These are phyloP conservation scores for Ogataea chonburiensis DNA, from an alignment of 805 yeast species.

Conservation along the genomic window DNA sequence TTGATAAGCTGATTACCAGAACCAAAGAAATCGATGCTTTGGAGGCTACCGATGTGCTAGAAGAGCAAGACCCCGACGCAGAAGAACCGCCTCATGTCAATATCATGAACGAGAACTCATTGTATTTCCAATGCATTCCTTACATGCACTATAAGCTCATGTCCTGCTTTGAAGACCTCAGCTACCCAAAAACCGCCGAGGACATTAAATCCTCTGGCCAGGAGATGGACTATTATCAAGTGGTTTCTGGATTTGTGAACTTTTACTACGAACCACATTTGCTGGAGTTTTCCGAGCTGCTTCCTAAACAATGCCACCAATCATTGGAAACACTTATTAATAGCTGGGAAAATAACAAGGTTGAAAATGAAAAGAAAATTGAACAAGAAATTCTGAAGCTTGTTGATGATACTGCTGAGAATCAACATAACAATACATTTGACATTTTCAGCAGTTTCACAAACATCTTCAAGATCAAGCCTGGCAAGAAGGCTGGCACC, in stretches of 20 bases:
- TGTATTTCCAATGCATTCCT: slow-evolving; percentile 38
- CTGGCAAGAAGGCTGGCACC: slow-evolving; percentile 28
- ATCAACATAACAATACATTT: slow-evolving; percentile 26
- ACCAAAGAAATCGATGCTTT: slow-evolving; percentile 37
- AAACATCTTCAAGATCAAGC: slow-evolving; percentile 51
- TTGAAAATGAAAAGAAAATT: slow-evolving; percentile 37
- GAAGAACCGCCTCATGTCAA: slow-evolving; percentile 21
- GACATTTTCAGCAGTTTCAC: slow-evolving; percentile 65
- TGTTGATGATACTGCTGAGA: slow-evolving; percentile 34
- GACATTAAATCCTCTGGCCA: slow-evolving; percentile 7
- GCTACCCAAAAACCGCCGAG: slow-evolving; percentile 28
- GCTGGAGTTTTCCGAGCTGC: slow-evolving; percentile 33
- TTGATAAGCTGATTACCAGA: slow-evolving; percentile 30
- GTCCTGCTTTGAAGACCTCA: slow-evolving; percentile 21
- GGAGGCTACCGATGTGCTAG: slow-evolving; percentile 1
- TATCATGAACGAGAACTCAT: slow-evolving; percentile 34
- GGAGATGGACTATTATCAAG: slow-evolving; percentile 31
- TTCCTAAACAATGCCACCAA: slow-evolving; percentile 35
- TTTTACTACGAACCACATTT: slow-evolving; percentile 37
- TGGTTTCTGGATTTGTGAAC: slow-evolving; percentile 33
- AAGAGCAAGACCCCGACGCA: slow-evolving; percentile 1
- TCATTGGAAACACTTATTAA: slow-evolving; percentile 33
- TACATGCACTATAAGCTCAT: slow-evolving; percentile 31
- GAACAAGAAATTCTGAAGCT: slow-evolving; percentile 39
- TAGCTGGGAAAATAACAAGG: slow-evolving; percentile 39